Evolutionary conservation across 768 basidiomycete genomes (phyloP).

Genomic region (Hemileccinum impolitum): DNA sequence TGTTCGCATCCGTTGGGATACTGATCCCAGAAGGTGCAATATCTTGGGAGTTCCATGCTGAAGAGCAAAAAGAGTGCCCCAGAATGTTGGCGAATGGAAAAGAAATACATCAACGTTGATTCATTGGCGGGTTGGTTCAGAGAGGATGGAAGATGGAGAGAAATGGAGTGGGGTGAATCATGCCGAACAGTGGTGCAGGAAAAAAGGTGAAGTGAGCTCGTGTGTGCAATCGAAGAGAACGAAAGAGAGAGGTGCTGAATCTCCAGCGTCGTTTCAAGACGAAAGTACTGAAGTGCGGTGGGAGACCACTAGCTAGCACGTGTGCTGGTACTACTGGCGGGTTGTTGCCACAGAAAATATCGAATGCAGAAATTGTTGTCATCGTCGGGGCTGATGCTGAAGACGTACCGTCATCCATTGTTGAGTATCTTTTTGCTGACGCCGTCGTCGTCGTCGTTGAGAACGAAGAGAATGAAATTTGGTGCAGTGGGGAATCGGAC

Average conservation of each 20-base stretch:
- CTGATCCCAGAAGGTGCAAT: constrained; percentile 73
- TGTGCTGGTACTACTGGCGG: too few relatives aligned
- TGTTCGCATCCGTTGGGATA: constrained; percentile 56
- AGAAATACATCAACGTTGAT: constrained; percentile 43
- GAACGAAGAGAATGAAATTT: neutral
- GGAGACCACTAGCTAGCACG: too few relatives aligned
- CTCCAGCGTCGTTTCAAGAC: too few relatives aligned
- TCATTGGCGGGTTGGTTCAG: constrained; percentile 31
- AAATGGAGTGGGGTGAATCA: too few relatives aligned
- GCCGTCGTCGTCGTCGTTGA: constrained; percentile 12
- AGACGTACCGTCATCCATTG: constrained; percentile 75
- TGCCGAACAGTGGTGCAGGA: too few relatives aligned
- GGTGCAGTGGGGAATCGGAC: neutral
- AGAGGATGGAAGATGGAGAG: too few relatives aligned
- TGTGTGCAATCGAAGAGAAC: too few relatives aligned
- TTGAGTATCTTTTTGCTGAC: constrained; percentile 31
- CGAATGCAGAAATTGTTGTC: constrained; percentile 45
- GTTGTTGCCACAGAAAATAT: constrained; percentile 32
- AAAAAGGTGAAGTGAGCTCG: too few relatives aligned
- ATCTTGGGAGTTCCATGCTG: constrained; percentile 86
- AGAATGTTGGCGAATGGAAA: constrained; percentile 27
- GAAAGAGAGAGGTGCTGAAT: too few relatives aligned
- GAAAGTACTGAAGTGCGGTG: too few relatives aligned
- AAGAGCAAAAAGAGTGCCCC: constrained; percentile 18
- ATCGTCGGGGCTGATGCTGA: constrained; percentile 74